These are phyloP conservation scores for Boletus tomentosulus DNA, from an alignment of 768 basidiomycete genomes.

Conservation along the genomic window DNA sequence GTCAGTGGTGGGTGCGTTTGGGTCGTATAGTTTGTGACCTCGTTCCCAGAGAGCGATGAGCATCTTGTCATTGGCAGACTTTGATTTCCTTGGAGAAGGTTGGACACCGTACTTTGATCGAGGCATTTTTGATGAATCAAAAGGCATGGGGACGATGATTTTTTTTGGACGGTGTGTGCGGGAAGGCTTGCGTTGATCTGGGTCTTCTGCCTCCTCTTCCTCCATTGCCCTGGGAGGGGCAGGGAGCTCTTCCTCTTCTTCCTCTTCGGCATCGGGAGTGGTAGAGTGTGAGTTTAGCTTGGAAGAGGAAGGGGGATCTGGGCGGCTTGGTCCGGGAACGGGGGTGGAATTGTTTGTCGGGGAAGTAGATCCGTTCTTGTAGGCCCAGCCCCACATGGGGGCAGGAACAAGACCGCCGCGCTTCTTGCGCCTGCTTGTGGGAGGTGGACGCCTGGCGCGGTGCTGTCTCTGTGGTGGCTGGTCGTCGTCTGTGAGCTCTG, in stretches of 20 bases:
- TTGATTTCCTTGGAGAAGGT: background rate
- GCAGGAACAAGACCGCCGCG: conserved; percentile 70
- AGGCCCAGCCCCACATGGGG: conserved; percentile 85
- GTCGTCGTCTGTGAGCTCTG: conserved; percentile 81
- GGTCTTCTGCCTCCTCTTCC: conserved; percentile 54
- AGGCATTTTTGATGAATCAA: conserved; percentile 15
- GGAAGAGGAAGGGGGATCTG: background rate
- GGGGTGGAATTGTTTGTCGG: background rate
- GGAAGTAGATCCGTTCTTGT: conserved; percentile 36
- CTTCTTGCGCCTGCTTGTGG: conserved; percentile 39
- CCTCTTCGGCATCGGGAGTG: conserved; percentile 33
- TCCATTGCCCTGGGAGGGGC: conserved; percentile 54
- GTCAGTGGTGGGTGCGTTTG: conserved; percentile 17
- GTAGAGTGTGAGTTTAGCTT: conserved; percentile 5
- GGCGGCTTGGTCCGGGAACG: conserved; percentile 8
- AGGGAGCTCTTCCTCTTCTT: conserved; percentile 41
- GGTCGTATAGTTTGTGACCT: conserved; percentile 17
- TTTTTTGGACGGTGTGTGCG: conserved; percentile 4
- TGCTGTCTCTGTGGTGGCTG: conserved; percentile 31
- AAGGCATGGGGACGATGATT: conserved; percentile 13
- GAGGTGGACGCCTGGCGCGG: background rate
- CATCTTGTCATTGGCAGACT: background rate
- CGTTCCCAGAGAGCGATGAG: conserved; percentile 15
- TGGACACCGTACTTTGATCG: conserved; percentile 16
- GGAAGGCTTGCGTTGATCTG: conserved; percentile 12